Conservation (phyloP, 1,139 yeast genomes). For the Geotrichum europaeum region DNA sequence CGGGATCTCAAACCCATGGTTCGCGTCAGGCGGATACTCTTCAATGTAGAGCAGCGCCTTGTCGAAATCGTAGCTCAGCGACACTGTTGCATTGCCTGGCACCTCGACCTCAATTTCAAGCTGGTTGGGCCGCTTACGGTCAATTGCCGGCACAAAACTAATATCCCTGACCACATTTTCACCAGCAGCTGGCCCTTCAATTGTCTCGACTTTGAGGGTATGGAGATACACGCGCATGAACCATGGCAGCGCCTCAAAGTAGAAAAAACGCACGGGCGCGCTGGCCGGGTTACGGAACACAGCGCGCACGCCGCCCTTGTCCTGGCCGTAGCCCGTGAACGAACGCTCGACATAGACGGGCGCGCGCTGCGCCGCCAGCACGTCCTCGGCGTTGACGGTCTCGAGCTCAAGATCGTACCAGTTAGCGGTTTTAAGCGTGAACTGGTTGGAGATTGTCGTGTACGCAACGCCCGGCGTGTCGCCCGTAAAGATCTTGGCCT, state of each 20-base stretch:
- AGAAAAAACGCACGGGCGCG: constrained; percentile 46
- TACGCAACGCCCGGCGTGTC: constrained; percentile 12
- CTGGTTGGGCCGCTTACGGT: constrained; percentile 77
- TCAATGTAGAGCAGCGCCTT: constrained; percentile 77
- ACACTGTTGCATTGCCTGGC: constrained; percentile 59
- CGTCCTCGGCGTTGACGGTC: constrained; percentile 33
- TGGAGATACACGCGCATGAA: constrained; percentile 78
- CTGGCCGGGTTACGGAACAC: constrained; percentile 61
- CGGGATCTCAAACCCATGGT: constrained; percentile 92
- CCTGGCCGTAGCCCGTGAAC: constrained; percentile 86
- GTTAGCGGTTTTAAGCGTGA: constrained; percentile 25
- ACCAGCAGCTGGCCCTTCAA: constrained; percentile 1
- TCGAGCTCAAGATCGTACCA: constrained; percentile 38
- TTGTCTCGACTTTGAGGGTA: constrained; percentile 35
- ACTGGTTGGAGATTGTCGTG: constrained; percentile 15
- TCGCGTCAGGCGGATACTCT: constrained; percentile 98
- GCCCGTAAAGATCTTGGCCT: constrained; percentile 15
- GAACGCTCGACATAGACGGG: constrained; percentile 79
- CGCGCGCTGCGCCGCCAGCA: constrained; percentile 41
- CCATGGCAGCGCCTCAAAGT: constrained; percentile 90
- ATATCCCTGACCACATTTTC: constrained; percentile 46
- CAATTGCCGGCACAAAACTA: constrained; percentile 70
- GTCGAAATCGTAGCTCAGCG: constrained; percentile 74
- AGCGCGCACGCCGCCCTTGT: constrained; percentile 80
- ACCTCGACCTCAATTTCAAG: constrained; percentile 59